A percentile compares a stretch with the other conserved stretches of the same genome.
Conservation (phyloP, 2,329 filamentous ascomycete species). For the Stemphylium beticola region DNA sequence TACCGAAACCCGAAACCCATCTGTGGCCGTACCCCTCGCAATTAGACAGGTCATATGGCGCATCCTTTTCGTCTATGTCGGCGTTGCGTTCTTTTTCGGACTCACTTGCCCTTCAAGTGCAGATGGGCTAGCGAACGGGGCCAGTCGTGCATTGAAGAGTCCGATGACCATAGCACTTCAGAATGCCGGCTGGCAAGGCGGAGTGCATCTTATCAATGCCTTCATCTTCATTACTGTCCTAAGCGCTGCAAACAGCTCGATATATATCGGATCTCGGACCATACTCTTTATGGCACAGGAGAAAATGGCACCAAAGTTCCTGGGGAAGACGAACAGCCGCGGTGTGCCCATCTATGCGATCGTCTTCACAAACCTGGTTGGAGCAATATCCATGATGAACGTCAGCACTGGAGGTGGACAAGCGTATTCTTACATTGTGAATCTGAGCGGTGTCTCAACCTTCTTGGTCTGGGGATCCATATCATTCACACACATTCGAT, state of each 20-base stretch:
- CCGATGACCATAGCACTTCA: slow-evolving; percentile 58
- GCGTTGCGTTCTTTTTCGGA: slow-evolving; percentile 56
- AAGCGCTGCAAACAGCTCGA: slow-evolving; percentile 66
- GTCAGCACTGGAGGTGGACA: slow-evolving; percentile 68
- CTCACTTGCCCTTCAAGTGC: slow-evolving; percentile 74
- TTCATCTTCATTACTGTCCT: slow-evolving; percentile 69
- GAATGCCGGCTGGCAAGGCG: slow-evolving; percentile 74
- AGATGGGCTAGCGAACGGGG: slow-evolving; percentile 65
- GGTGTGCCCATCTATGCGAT: slow-evolving; percentile 68
- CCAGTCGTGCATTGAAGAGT: slow-evolving; percentile 69
- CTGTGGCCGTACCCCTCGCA: slow-evolving; percentile 55
- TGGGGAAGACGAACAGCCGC: slow-evolving; percentile 70
- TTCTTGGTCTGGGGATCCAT: slow-evolving; percentile 77
- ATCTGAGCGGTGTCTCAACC: slow-evolving; percentile 71
- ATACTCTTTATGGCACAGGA: slow-evolving; percentile 78
- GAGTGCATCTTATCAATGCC: slow-evolving; percentile 78
- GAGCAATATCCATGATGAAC: slow-evolving; percentile 77
- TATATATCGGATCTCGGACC: slow-evolving; percentile 78
- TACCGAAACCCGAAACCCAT: slow-evolving; percentile 51
- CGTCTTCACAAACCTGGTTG: slow-evolving; percentile 72
- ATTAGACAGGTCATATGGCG: slow-evolving; percentile 54
- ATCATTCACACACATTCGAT: slow-evolving; percentile 73
- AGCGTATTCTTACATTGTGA: slow-evolving; percentile 73
- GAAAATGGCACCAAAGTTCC: slow-evolving; percentile 71
- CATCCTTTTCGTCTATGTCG: slow-evolving; percentile 54